These are phyloP conservation scores for Aspergillus ochraceus DNA, from an alignment of 2,329 filamentous ascomycete species.

Conservation along the genomic window DNA sequence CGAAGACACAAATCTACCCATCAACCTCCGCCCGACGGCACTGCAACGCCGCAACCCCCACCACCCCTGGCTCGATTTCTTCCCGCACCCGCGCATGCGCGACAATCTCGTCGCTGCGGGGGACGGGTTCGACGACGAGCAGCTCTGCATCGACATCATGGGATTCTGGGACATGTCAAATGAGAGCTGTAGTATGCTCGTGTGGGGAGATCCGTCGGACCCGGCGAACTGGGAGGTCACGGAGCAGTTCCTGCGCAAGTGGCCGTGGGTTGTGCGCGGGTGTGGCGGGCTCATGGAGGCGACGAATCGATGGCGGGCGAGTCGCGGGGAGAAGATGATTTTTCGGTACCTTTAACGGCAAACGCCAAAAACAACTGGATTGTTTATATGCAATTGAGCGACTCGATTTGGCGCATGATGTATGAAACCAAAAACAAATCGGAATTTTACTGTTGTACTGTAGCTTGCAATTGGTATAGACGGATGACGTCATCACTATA, in stretches of 20 bases:
- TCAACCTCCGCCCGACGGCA: slow-evolving; percentile 37
- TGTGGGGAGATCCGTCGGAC: slow-evolving; percentile 53
- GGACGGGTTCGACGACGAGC: slow-evolving; percentile 32
- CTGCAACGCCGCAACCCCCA: slow-evolving; percentile 40
- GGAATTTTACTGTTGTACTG: too few species aligned
- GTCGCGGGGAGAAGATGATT: slow-evolving; percentile 12
- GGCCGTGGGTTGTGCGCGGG: slow-evolving; percentile 34
- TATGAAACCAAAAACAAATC: too few species aligned
- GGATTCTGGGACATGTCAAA: slow-evolving; percentile 29
- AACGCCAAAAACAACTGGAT: background rate
- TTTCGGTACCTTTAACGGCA: slow-evolving; percentile 6
- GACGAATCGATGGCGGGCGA: slow-evolving; percentile 29
- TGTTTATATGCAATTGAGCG: too few species aligned
- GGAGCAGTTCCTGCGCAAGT: slow-evolving; percentile 48
- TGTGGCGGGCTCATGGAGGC: slow-evolving; percentile 28
- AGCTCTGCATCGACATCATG: slow-evolving; percentile 41
- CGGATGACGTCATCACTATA: too few species aligned
- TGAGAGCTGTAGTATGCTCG: slow-evolving; percentile 39
- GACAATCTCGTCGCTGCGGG: slow-evolving; percentile 41
- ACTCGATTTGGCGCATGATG: background rate
- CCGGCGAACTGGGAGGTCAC: slow-evolving; percentile 51
- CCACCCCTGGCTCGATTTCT: slow-evolving; percentile 42
- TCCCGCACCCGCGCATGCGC: slow-evolving; percentile 36
- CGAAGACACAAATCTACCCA: slow-evolving; percentile 21
- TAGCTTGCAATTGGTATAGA: too few species aligned